Evolutionary conservation across 139 green algal genomes (phyloP), one percentile per base, ranked within the genome.

Genomic region (Mychonastes homosphaera): DNA sequence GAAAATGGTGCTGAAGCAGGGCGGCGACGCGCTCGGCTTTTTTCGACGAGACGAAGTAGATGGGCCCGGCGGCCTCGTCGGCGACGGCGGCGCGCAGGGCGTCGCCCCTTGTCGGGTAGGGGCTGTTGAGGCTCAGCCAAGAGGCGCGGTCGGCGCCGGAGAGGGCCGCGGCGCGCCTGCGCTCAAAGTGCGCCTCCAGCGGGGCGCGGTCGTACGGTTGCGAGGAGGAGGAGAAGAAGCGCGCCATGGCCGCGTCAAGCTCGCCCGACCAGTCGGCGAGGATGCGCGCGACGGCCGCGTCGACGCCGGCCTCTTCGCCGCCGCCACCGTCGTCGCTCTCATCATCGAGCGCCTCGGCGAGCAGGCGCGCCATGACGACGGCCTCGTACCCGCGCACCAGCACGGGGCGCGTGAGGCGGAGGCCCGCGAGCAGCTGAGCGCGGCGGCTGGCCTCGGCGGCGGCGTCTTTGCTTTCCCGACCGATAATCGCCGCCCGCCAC

Each of bases 311-410:
- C 2, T 56, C 26, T 54, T 32, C 47, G n/a, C 49, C 19, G 16
- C 16, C 36, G 16, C 49, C 1, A 46, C 12, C 45, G 10, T 10
- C 21, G 27, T 16, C 13, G 12, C 19, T 19, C n/a, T 32, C n/a
- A 24, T 27, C 21, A 27, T 19, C 45, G 27, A 15, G 12, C 21
- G 27, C n/a, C 12, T 19, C 45, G 21, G 45, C 21, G 49, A 28
- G 39, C 27, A 15, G 1, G 10, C 58, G 41, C 40, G 61, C 61
- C 78, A 84, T 84, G 9, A 83, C 68, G 47, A 83, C 64, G 34
- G 60, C 62, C 36, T 87, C 80, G 36, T 67, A 84, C 4, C 80
- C 80, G 2, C 76, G 68, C 1, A 88, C 66, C 3, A 88, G 62
- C n/a, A 75, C 71, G 2, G 81, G 77, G 5, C 80, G 71, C 6